These are phyloP conservation scores for Rhodotorula sp. DNA, from an alignment of 1,284 basidiomycete species.

Conservation along the genomic window DNA sequence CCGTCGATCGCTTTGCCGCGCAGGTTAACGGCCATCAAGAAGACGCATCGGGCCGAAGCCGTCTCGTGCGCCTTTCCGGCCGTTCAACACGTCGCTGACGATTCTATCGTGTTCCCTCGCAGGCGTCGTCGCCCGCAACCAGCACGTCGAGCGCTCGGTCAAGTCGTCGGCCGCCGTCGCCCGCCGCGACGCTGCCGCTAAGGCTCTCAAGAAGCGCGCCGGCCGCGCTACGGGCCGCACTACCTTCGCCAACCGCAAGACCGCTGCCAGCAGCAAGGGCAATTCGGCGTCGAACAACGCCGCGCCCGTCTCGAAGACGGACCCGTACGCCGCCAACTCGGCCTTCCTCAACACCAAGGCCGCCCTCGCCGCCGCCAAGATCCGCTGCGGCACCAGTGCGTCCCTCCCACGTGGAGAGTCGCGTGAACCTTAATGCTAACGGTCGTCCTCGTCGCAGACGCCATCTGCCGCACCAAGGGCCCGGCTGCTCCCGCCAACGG, in stretches of 20 bases:
- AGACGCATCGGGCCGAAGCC: no score
- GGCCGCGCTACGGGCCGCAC: not conserved
- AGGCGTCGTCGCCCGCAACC: constrained; percentile 22
- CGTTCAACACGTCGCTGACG: no score
- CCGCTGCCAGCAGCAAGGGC: not conserved
- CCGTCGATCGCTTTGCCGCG: not conserved
- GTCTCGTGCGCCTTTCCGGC: no score
- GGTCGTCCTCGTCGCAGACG: constrained; percentile 2
- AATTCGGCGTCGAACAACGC: not conserved
- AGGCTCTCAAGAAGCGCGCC: constrained; percentile 25
- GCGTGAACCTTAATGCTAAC: no score
- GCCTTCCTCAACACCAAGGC: constrained; percentile 20
- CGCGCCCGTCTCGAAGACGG: not conserved
- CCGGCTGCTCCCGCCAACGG: constrained; percentile 23
- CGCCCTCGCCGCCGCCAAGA: constrained; percentile 19
- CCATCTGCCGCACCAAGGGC: constrained; percentile 16
- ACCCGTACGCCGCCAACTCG: constrained; percentile 16
- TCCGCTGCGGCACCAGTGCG: constrained; percentile 32
- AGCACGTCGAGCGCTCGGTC: constrained; percentile 9
- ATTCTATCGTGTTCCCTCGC: not conserved
- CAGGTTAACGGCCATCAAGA: not conserved
- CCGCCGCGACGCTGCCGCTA: constrained; percentile 27
- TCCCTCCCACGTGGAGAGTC: not conserved
- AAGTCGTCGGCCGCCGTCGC: constrained; percentile 18
- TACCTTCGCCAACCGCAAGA: not conserved